A percentile compares a stretch with the other conserved stretches of the same genome.
Conservation (phyloP, 225 moss, liverwort and hornwort genomes). For the Physcomitrellopsis africana region DNA sequence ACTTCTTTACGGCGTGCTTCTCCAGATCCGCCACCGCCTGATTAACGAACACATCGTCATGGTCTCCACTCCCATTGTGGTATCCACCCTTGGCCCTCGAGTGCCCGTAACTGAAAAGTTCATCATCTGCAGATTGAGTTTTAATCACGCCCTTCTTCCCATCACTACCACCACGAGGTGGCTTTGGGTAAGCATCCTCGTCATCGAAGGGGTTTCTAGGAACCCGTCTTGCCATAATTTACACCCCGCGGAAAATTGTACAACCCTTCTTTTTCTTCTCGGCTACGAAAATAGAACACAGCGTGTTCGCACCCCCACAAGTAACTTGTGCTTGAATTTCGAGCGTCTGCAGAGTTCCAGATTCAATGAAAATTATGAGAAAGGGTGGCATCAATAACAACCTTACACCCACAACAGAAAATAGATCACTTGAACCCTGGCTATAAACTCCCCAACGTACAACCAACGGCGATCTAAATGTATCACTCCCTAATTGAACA, state of each 20-base stretch:
- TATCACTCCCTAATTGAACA: neutral
- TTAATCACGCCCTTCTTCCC: conserved; percentile 36
- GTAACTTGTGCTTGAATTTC: too few species aligned
- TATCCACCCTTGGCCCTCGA: conserved; percentile 41
- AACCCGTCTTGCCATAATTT: conserved; percentile 41
- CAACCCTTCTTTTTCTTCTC: neutral
- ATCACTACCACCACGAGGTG: conserved; percentile 38
- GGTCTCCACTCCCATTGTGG: conserved; percentile 22
- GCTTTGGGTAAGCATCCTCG: conserved; percentile 34
- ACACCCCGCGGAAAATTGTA: neutral
- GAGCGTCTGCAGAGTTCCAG: neutral
- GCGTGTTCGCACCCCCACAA: neutral
- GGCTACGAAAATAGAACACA: neutral
- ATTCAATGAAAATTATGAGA: neutral
- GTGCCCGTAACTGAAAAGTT: conserved; percentile 48
- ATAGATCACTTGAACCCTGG: neutral
- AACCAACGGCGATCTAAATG: neutral
- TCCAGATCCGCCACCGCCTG: conserved; percentile 64
- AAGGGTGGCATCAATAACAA: neutral
- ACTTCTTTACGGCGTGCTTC: conserved; percentile 56
- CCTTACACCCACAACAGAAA: neutral
- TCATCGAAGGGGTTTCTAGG: conserved; percentile 53
- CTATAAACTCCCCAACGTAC: neutral
- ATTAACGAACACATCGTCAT: conserved; percentile 58
- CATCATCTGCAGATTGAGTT: conserved; percentile 24